Conservation (phyloP, 192 early-diverging fungal genomes). For the Geosiphon pyriformis region DNA sequence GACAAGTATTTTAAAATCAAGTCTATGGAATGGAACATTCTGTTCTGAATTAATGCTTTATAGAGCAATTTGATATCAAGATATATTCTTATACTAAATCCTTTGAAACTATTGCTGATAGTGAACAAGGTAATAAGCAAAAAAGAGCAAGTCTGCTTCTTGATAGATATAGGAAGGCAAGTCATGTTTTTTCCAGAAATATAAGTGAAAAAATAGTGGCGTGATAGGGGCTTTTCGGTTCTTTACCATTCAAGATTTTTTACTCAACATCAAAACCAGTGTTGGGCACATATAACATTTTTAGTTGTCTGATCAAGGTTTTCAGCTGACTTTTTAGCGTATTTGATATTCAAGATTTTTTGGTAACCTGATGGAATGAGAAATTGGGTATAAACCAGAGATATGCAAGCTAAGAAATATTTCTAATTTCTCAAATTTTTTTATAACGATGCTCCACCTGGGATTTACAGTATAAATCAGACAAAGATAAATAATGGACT, state of each 20-base stretch:
- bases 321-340: too few species aligned
- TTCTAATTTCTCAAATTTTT: too few species aligned
- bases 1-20: too few species aligned
- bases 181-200: conserved; percentile 9
- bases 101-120: conserved; percentile 2
- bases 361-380: too few species aligned
- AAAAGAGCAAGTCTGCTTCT: conserved; percentile 14
- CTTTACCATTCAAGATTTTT: conserved; percentile 10
- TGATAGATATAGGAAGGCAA: conserved; percentile 16
- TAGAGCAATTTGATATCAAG: neutral
- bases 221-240: conserved; percentile 13
- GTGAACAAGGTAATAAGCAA: conserved; percentile 15
- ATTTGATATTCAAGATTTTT: too few species aligned
- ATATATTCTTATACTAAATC: conserved; percentile 9
- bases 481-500: too few species aligned
- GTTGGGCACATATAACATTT: conserved; percentile 15
- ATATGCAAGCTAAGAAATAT: too few species aligned
- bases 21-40: neutral
- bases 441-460: too few species aligned
- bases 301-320: conserved; percentile 13
- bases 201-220: conserved; percentile 19
- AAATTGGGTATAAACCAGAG: too few species aligned
- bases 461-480: too few species aligned
- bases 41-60: conserved; percentile 2
- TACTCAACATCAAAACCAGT: conserved; percentile 12